These are phyloP conservation scores for Penicillium sp. DNA, from an alignment of 2,329 filamentous ascomycete species.

Conservation along the genomic window DNA sequence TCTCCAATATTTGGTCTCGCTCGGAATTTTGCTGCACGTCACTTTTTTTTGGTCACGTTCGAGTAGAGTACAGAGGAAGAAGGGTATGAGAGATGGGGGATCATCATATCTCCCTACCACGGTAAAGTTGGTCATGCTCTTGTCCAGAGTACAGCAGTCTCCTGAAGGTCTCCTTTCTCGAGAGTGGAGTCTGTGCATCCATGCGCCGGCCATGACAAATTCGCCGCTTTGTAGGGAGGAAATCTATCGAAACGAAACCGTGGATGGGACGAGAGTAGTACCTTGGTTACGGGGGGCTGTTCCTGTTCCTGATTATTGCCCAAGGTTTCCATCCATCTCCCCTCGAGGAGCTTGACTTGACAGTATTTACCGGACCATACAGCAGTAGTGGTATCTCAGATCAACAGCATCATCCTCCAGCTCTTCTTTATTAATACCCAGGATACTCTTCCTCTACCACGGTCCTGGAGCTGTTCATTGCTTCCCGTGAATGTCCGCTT, in stretches of 20 bases:
- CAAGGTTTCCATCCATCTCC: neutral
- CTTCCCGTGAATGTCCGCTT: conserved; percentile 5
- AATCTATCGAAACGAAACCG: neutral
- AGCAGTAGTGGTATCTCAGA: neutral
- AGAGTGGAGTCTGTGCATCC: neutral
- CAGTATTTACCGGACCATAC: neutral
- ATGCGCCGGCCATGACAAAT: neutral
- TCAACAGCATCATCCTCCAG: neutral
- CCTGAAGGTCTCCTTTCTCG: neutral
- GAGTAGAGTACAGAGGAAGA: neutral
- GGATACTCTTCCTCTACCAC: neutral
- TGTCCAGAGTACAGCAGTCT: neutral
- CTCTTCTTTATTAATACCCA: neutral
- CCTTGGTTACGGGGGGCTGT: neutral
- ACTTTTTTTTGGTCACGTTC: conserved; percentile 9
- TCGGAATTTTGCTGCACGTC: conserved; percentile 24
- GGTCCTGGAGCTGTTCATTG: neutral
- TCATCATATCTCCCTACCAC: neutral
- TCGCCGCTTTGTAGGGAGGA: neutral
- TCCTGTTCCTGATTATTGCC: neutral
- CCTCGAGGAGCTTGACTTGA: neutral
- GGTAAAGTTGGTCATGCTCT: neutral
- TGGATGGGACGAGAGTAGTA: neutral
- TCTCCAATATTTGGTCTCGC: conserved; percentile 17
- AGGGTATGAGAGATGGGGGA: neutral